Conservation (phyloP, 2,329 filamentous ascomycete genomes). For the Didymella glomerata region DNA sequence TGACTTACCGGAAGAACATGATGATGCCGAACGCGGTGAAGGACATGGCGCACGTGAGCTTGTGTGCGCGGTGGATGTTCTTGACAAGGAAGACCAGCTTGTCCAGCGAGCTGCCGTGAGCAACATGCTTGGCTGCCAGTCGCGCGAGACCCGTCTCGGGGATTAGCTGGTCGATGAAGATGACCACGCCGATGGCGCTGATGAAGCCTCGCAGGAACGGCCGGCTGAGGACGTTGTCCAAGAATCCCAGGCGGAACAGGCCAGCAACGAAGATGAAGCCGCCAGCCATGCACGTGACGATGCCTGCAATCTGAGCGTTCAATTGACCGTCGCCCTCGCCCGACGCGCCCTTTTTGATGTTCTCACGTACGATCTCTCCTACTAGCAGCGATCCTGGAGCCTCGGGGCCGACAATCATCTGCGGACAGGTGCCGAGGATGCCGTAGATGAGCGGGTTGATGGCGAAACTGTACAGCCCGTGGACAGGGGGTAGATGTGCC, state of each 20-base stretch:
- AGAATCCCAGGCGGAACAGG: conserved; percentile 83
- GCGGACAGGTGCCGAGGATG: conserved; percentile 86
- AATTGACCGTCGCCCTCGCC: conserved; percentile 72
- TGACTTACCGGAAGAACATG: conserved; percentile 71
- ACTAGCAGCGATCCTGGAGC: conserved; percentile 91
- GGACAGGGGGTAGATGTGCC: conserved; percentile 89
- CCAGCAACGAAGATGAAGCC: conserved; percentile 89
- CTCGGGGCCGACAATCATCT: conserved; percentile 94
- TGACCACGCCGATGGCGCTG: conserved; percentile 94
- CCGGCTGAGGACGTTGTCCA: conserved; percentile 91
- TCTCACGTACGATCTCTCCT: conserved; percentile 82
- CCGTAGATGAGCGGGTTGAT: conserved; percentile 93
- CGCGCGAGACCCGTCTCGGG: conserved; percentile 82
- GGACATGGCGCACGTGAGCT: conserved; percentile 78
- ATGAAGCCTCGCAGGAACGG: conserved; percentile 96
- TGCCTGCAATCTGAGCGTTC: conserved; percentile 84
- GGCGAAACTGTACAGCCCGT: conserved; percentile 92
- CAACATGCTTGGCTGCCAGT: conserved; percentile 72
- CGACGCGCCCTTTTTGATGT: conserved; percentile 73
- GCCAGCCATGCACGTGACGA: conserved; percentile 87
- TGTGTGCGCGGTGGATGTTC: conserved; percentile 73
- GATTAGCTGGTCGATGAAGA: conserved; percentile 92
- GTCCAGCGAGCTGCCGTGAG: conserved; percentile 84
- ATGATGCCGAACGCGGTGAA: conserved; percentile 84
- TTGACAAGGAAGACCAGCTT: conserved; percentile 82